These are phyloP conservation scores for Zymoseptoria crescenta DNA, from an alignment of 2,329 filamentous ascomycete genomes.

Conservation along the genomic window DNA sequence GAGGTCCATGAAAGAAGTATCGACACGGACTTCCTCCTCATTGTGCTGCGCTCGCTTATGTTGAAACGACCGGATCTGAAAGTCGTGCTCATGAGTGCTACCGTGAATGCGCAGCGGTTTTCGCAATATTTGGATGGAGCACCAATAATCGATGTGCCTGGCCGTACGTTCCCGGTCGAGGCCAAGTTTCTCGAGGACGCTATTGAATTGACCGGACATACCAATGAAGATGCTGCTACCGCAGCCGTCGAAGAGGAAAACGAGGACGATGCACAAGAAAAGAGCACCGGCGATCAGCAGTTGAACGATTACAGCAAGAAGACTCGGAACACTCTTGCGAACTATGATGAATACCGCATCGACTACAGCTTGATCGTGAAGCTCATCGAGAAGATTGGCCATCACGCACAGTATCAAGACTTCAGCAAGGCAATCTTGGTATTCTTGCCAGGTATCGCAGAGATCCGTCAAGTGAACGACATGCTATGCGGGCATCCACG, in stretches of 20 bases:
- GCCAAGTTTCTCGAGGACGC: conserved; percentile 88
- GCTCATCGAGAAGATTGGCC: conserved; percentile 68
- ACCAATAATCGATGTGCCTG: conserved; percentile 82
- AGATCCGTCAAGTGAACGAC: conserved; percentile 63
- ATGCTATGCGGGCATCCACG: conserved; percentile 67
- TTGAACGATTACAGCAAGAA: conserved; percentile 66
- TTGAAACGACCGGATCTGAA: conserved; percentile 72
- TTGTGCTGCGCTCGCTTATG: conserved; percentile 80
- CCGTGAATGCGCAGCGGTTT: conserved; percentile 85
- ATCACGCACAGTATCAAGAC: conserved; percentile 53
- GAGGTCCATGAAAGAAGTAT: conserved; percentile 96
- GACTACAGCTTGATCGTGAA: conserved; percentile 80
- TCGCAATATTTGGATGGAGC: conserved; percentile 80
- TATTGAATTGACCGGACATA: conserved; percentile 75
- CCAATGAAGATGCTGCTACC: conserved; percentile 51
- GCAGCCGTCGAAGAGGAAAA: conserved; percentile 39
- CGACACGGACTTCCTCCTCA: conserved; percentile 91
- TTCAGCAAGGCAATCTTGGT: conserved; percentile 91
- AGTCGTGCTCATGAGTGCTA: conserved; percentile 94
- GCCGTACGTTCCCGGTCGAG: conserved; percentile 85
- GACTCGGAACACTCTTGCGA: conserved; percentile 65
- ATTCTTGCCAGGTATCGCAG: conserved; percentile 88
- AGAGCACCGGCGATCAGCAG: conserved; percentile 50
- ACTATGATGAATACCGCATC: conserved; percentile 84
- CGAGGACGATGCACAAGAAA: conserved; percentile 35